Evolutionary conservation across 208 protist species (phyloP), one percentile per base, ranked within the genome.

Genomic region (Eutreptiella sp.): DNA sequence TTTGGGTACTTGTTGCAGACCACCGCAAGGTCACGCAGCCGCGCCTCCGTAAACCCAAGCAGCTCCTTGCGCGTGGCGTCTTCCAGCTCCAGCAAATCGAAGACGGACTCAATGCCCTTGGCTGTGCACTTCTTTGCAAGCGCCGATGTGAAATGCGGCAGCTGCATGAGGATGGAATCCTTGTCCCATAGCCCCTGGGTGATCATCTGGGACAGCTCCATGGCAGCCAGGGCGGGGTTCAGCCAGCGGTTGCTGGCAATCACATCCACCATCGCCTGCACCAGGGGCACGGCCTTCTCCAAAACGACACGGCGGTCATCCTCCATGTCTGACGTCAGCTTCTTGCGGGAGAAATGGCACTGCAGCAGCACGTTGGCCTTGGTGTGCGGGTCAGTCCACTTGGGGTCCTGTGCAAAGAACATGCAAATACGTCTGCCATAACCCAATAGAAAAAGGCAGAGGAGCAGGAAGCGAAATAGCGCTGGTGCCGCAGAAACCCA

Each of bases 171-270:
- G 38, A 41, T n/a, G 1, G 65, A 53, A 45, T 93, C 88, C 2
- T 34, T 72, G 38, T 77, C 66, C 84, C 85, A 93, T 28, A 90
- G 16, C 1, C 68, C 89, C 60, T 95, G 89, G 2, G 76, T 66
- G 5, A 87, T 54, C 89, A 95, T 94, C 66, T 95, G 89, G 4
- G 64, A 76, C 5, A 95, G 38, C 41, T 94, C 87, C 89, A 95
- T 95, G 2, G 83, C 68, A 0, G 76, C 73, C 0, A 95, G 63
- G 0, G 83, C 81, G 7, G 88, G 83, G 9, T 31, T 53, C 11
- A 95, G 68, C 86, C 84, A 92, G 24, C 80, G 59, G 26, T 39
- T 52, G 32, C 53, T 77, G 57, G 63, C 62, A 14, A 94, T 68
- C 0, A 95, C 84, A 70, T 95, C 89, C 0, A 95, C 86, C 39